These are phyloP conservation scores for Cavenderia fasciculata DNA, from an alignment of 78 protist species.

Conservation along the genomic window DNA sequence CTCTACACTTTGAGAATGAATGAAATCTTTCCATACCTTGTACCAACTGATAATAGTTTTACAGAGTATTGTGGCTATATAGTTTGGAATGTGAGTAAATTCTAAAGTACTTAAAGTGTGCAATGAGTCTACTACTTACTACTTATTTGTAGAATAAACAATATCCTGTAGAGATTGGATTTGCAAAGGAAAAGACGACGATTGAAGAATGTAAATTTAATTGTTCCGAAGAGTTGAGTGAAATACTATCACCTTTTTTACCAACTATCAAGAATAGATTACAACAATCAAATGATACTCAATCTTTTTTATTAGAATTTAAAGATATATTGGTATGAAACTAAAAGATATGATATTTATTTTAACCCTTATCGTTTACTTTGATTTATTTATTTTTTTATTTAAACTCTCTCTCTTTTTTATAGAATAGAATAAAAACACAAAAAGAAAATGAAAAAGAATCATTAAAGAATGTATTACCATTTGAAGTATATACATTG, in stretches of 20 bases:
- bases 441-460: background rate
- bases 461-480: background rate
- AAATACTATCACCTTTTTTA: background rate
- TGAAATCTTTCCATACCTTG: constrained; percentile 48
- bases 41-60: constrained; percentile 7
- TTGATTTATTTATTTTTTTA: too few relatives aligned
- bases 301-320: constrained; percentile 62
- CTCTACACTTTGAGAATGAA: too few relatives aligned
- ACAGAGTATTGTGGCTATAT: constrained; percentile 52
- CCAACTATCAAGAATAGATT: constrained; percentile 29
- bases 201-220: constrained; percentile 49
- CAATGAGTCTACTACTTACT: background rate
- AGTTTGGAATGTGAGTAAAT: background rate
- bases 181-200: background rate
- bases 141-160: background rate
- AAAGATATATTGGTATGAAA: constrained; percentile 50
- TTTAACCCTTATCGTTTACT: too few relatives aligned
- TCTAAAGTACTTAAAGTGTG: background rate
- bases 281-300: constrained; percentile 42
- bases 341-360: too few relatives aligned
- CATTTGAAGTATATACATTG: constrained; percentile 36
- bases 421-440: background rate
- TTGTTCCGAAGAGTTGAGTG: constrained; percentile 5
- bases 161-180: constrained; percentile 46
- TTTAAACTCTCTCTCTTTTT: too few relatives aligned